Conservation (phyloP, 83 land plant genomes). For the Isoetes engelmannii region DNA sequence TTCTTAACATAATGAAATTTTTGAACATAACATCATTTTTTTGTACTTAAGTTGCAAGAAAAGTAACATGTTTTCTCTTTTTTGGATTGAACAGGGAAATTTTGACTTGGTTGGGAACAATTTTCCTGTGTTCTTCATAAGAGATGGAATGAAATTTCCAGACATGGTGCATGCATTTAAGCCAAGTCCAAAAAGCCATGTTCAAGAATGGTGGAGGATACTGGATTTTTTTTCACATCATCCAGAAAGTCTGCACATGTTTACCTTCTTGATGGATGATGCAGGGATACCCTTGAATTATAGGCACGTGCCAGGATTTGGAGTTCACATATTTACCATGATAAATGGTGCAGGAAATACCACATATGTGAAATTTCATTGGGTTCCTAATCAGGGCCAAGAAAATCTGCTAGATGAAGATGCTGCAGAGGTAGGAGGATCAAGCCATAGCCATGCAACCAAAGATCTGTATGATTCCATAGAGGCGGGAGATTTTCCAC, state of each 20-base stretch:
- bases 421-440: conserved; percentile 21
- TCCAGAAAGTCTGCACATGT: too few species aligned
- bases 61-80: too few species aligned
- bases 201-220: background rate
- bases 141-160: conserved; percentile 31
- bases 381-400: conserved; percentile 14
- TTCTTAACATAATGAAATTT: too few species aligned
- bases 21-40: too few species aligned
- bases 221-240: too few species aligned
- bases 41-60: background rate
- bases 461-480: conserved; percentile 18
- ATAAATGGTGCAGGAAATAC: conserved; percentile 25
- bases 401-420: conserved; percentile 21
- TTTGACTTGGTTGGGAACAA: conserved; percentile 40
- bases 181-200: conserved; percentile 31
- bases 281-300: background rate
- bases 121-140: conserved; percentile 30
- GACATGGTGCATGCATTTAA: conserved; percentile 34
- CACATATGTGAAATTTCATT: conserved; percentile 28
- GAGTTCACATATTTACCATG: conserved; percentile 25
- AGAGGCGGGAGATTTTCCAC: conserved; percentile 17
- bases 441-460: conserved; percentile 17
- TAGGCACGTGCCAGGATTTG: conserved; percentile 28
- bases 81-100: too few species aligned
- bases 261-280: too few species aligned